Evolutionary conservation across 768 basidiomycete genomes (phyloP).

Genomic region (Tremella fuciformis): DNA sequence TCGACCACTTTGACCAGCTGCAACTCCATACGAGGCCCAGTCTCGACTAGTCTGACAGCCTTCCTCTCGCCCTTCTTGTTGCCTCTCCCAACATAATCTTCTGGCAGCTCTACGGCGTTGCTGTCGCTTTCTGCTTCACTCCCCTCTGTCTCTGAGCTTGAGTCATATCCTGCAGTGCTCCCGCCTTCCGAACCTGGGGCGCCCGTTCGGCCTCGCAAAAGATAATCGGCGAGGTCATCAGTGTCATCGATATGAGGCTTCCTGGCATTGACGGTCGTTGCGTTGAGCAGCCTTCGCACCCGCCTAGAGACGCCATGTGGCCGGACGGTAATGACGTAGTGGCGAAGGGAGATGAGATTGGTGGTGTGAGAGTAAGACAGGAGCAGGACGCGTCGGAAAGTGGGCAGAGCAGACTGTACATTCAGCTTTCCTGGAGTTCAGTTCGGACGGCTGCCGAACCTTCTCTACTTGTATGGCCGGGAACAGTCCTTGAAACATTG

Average conservation of each 20-base stretch:
- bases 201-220: slow-evolving; percentile 70
- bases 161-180: slow-evolving; percentile 61
- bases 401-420: slow-evolving; percentile 62
- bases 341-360: slow-evolving; percentile 84
- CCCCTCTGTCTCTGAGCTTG: slow-evolving; percentile 73
- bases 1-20: slow-evolving; percentile 89
- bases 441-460: slow-evolving; percentile 58
- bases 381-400: slow-evolving; percentile 79
- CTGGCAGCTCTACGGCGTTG: slow-evolving; percentile 68
- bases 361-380: slow-evolving; percentile 83
- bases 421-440: background rate
- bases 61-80: slow-evolving; percentile 87
- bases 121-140: slow-evolving; percentile 62
- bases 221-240: slow-evolving; percentile 91
- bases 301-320: slow-evolving; percentile 90
- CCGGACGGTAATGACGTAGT: slow-evolving; percentile 92
- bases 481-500: slow-evolving; percentile 93
- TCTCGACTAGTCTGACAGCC: slow-evolving; percentile 86
- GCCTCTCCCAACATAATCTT: slow-evolving; percentile 90
- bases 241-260: slow-evolving; percentile 74
- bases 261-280: slow-evolving; percentile 46
- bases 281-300: slow-evolving; percentile 79
- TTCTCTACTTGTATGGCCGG: slow-evolving; percentile 69
- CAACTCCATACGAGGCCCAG: slow-evolving; percentile 93
- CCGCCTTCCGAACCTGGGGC: slow-evolving; percentile 73